These are phyloP conservation scores for Peronospora destructor DNA, from an alignment of 352 stramenopile genomes.

Conservation along the genomic window DNA sequence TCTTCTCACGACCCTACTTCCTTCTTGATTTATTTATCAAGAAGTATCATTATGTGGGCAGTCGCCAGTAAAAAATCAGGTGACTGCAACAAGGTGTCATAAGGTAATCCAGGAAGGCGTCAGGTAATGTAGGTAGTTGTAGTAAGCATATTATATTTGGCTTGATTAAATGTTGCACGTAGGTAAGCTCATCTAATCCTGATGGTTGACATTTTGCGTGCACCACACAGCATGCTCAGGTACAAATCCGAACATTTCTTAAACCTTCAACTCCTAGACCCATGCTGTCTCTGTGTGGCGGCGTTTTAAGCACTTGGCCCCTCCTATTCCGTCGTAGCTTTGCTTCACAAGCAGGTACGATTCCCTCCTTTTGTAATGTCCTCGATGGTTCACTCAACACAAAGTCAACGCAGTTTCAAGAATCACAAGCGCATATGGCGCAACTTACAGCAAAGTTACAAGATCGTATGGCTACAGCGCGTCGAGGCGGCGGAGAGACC, in stretches of 20 bases:
- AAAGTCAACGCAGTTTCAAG: constrained; percentile 52
- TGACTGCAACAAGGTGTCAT: neutral
- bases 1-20: too few relatives aligned
- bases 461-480: constrained; percentile 34
- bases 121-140: neutral
- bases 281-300: constrained; percentile 6
- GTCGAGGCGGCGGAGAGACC: constrained; percentile 57
- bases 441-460: constrained; percentile 42
- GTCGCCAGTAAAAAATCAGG: neutral
- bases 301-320: constrained; percentile 3
- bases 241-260: too few relatives aligned
- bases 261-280: constrained; percentile 3
- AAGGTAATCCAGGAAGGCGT: neutral
- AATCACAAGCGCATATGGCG: constrained; percentile 53
- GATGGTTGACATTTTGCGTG: too few relatives aligned
- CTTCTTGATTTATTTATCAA: constrained; percentile 50
- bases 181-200: too few relatives aligned
- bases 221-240: too few relatives aligned
- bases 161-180: too few relatives aligned
- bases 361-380: constrained; percentile 41
- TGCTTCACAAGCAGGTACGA: constrained; percentile 35
- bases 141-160: too few relatives aligned
- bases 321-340: constrained; percentile 16
- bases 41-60: constrained; percentile 23
- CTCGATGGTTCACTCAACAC: constrained; percentile 56